Base-by-base conservation (phyloP, 306 rosid species). In the Senna siamea region DNA sequence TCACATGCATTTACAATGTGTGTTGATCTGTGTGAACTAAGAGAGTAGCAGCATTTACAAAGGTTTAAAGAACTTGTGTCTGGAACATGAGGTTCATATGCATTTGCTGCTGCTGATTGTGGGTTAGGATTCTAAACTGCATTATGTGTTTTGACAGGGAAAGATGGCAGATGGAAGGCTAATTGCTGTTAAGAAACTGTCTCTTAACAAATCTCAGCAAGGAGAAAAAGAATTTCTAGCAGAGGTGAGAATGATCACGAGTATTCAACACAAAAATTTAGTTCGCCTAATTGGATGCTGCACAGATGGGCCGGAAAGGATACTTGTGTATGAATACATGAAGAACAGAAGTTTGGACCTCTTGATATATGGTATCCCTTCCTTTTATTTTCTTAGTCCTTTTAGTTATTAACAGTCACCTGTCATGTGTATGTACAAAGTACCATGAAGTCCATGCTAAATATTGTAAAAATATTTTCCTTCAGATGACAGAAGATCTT, bases 181-280 rank as follows among this genome's bases (percentile, higher is more conserved):
- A 18, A 73, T 93, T 61, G 98, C 97, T 8, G 91, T 84, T 6
- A 93, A 93, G 89, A 87, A 85, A 81, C 70, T 93, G 69, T 89
- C 93, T 40, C 82, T 89, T 22, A 87, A 88, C 73, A 91, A 85
- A 81, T 91, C 97, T 47, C 91, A 82, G 4, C 97, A 94, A 80
- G 98, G 98, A 73, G 98, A 91, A 79, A 55, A 65, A 37, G 97
- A 91, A 54, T 94, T 94, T 84, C 89, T 86, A 69, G 66, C 91
- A 41, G 98, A 94, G 79, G 95, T 94, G 84, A 91, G 88, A 79
- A 55, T 87, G 83, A 89, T 91, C 79, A 87, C 94, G 10, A 89
- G 97, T 81, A 92, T 91, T 69, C 98, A 94, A 70, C 98, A 94
- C 85, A 91, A 86, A 74, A 91, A 91, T 82, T 87, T 94, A 18